Base-by-base conservation (phyloP, 345 rosid species). In the Pugionium dolabratum region DNA sequence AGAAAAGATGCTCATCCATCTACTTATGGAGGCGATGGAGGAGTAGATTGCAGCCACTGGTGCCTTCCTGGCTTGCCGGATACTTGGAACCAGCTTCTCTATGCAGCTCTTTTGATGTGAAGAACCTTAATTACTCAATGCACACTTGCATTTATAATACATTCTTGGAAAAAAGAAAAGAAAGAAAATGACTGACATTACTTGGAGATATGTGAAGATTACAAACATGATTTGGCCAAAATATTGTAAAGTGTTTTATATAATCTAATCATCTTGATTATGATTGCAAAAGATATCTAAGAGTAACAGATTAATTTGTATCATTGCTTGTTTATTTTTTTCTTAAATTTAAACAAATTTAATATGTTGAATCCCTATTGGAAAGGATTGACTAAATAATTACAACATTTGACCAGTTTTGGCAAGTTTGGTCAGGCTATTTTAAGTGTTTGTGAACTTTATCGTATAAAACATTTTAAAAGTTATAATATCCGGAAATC, bases 51-150 rank as follows among this genome's bases (percentile, higher is more conserved):
- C 76, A 92, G 98, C 75, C 98, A 92, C 37, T 92, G 98, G 95
- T 87, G 97, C 78, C 93, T 92, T 56, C 97, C 98, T 26, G 95
- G 98, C 39, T 67, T 92, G 78, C 98, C 98, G 0, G 98, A 92
- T 78, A 86, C 87, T 26, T 92, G 98, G 98, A 92, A 31, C 18
- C 18, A 18, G 18, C 18, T 18, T 18, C 18, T 18, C 18, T 18
- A 18, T 18, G 18, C 18, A 18, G 89, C 94, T 74, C 84, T 90
- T 4, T 50, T 73, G 6, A 77, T 72, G 82, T 85, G 80, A 88
- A 58, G 7, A 48, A 64, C 6, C 34, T 18, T 18, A 18, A 18
- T 57, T 45, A 57, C 41, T 64, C 27, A 7, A 51, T 50, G 51
- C 66, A 65, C 4, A 57, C 59, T 57, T 72, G 54, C 41, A 42